A percentile compares a stretch with the other conserved stretches of the same genome.
Conservation (phyloP, 2,329 filamentous ascomycete genomes). For the Macrophomina phaseolina region DNA sequence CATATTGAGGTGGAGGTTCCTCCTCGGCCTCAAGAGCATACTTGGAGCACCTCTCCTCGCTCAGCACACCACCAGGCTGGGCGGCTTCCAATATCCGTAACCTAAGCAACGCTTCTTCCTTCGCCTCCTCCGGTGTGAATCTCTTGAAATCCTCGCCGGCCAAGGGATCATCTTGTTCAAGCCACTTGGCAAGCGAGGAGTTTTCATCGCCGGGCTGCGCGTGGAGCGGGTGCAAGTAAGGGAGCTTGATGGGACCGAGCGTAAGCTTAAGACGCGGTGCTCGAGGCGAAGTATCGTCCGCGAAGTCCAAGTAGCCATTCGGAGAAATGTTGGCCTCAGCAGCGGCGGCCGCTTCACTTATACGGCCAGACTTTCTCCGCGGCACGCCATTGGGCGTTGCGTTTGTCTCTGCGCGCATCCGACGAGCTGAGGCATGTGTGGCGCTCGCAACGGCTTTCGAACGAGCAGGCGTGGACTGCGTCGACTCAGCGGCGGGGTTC, state of each 20-base stretch:
- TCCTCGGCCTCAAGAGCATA: constrained; percentile 76
- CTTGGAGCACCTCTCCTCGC: constrained; percentile 70
- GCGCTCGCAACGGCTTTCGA: background rate
- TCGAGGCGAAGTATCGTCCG: background rate
- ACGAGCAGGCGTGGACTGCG: constrained; percentile 3
- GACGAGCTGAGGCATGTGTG: constrained; percentile 8
- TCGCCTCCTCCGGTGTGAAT: constrained; percentile 39
- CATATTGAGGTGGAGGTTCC: constrained; percentile 79
- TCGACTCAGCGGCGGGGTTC: background rate
- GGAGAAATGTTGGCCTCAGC: constrained; percentile 5
- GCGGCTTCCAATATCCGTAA: constrained; percentile 73
- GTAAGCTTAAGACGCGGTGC: constrained; percentile 52
- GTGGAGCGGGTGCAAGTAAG: constrained; percentile 59
- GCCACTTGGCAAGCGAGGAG: constrained; percentile 68
- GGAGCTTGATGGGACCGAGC: constrained; percentile 55
- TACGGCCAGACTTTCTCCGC: constrained; percentile 24
- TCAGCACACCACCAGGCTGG: constrained; percentile 76
- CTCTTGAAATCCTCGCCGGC: constrained; percentile 49
- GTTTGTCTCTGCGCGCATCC: constrained; percentile 1
- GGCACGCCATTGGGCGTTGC: constrained; percentile 20
- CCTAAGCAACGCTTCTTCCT: constrained; percentile 72
- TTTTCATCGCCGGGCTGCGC: constrained; percentile 53
- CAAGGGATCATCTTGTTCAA: constrained; percentile 57
- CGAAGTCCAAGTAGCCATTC: constrained; percentile 5
- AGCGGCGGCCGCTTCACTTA: constrained; percentile 20